phyloP scores from a whole-genome alignment of 208 protist genomes.

The Acanthamoeba triangularis region DNA sequence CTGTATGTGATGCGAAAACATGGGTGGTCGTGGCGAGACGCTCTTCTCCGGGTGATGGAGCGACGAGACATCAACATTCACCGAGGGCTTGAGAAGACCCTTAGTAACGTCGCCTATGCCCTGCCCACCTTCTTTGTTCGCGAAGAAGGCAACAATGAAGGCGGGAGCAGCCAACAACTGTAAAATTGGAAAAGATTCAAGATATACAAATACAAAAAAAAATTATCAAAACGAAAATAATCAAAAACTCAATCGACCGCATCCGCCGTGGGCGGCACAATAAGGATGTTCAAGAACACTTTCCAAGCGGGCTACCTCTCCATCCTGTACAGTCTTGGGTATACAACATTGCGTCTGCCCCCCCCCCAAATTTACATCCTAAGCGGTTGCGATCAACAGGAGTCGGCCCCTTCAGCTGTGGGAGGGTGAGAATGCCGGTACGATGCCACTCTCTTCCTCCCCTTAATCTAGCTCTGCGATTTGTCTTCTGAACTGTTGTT shows the following conservation, averaged over 20 bases:
- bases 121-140: not conserved
- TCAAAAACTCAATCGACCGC: no score
- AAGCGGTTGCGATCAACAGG: slow-evolving; percentile 76
- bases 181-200: no score
- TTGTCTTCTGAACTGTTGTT: slow-evolving; percentile 7
- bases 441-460: not conserved
- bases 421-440: slow-evolving; percentile 94
- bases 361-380: not conserved
- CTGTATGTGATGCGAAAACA: slow-evolving; percentile 24
- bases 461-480: not conserved
- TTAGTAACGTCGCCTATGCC: not conserved
- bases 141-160: not conserved
- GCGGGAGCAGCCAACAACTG: no score
- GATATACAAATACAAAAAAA: not conserved
- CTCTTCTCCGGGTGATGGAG: not conserved
- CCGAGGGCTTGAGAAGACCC: slow-evolving; percentile 2
- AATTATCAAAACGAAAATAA: not conserved
- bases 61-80: slow-evolving; percentile 61
- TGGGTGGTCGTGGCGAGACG: not conserved
- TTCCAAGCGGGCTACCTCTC: slow-evolving; percentile 99
- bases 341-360: not conserved
- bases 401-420: slow-evolving; percentile 99
- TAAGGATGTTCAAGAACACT: slow-evolving; percentile 99
- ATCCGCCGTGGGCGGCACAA: not conserved
- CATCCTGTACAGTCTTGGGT: slow-evolving; percentile 99